Base-by-base conservation (phyloP, 2,329 filamentous ascomycete species). In the Cladosporium sp. region DNA sequence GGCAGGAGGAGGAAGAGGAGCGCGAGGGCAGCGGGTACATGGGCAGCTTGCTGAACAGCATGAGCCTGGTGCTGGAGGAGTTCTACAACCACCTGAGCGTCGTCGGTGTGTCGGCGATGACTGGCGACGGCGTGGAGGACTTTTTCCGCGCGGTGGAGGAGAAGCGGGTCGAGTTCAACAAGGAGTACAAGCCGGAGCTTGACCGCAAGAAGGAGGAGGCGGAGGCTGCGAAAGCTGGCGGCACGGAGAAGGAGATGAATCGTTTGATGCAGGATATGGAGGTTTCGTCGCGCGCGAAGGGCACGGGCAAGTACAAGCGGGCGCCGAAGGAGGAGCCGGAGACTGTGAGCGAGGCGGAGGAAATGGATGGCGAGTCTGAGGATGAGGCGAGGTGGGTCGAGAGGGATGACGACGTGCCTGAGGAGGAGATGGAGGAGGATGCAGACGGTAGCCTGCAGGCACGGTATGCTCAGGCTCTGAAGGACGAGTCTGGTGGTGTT, bases 11-110 rank as follows among this genome's bases (percentile, higher is more conserved):
- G 68, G 83, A 86, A 52, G 77, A 79, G 7, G 89, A 90, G 43
- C 83, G 81, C 0, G 89, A 90, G 60, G 84, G 82, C 9, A 82
- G 84, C 4, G 93, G 93, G 11, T 98, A 98, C 74, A 97, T 98
- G 93, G 86, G 88, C 51, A 95, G 87, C 59, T 74, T 97, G 52
- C 78, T 98, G 49, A 97, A 96, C 77, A 95, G 89, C 65, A 98
- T 98, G 93, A 95, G 89, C 66, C 76, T 97, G 56, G 89, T 98
- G 80, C 77, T 98, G 33, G 93, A 98, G 65, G 93, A 98, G 68
- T 98, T 98, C 66, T 98, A 98, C 71, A 85, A 89, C 37, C 90
- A 97, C 66, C 76, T 98, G 33, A 95, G 83, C 65, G 88, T 98
- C 8, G 92, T 98, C 0, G 90, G 86, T 0, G 95, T 98, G 10